phyloP scores from a whole-genome alignment of 2,329 filamentous ascomycete species.

The Aspergillus jensenii region DNA sequence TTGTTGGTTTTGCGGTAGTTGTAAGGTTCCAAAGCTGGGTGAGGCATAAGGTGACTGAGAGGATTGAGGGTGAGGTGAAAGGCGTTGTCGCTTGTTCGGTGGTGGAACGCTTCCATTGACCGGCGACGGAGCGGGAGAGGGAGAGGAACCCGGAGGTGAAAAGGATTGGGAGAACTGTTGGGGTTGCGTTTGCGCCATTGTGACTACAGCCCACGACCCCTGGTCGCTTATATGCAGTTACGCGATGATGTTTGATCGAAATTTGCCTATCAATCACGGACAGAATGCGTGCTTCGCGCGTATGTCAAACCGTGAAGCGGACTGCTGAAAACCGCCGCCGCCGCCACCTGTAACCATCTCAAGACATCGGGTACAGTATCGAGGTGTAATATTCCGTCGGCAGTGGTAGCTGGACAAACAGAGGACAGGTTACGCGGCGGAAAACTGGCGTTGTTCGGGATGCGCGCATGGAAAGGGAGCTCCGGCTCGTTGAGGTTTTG shows the following conservation, averaged over 20 bases:
- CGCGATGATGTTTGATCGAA: slow-evolving; percentile 21
- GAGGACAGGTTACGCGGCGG: slow-evolving; percentile 15
- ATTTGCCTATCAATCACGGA: slow-evolving; percentile 21
- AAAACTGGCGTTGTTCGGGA: slow-evolving; percentile 14
- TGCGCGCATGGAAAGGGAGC: slow-evolving; percentile 23
- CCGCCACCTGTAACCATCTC: slow-evolving; percentile 41
- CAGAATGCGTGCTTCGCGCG: slow-evolving; percentile 29
- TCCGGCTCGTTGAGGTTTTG: slow-evolving; percentile 25
- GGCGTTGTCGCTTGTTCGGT: slow-evolving; percentile 70
- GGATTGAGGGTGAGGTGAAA: slow-evolving; percentile 68
- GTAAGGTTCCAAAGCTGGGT: slow-evolving; percentile 55
- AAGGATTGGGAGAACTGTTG: slow-evolving; percentile 55
- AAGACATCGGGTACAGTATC: slow-evolving; percentile 25
- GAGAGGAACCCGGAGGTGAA: slow-evolving; percentile 62
- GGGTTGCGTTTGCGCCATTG: slow-evolving; percentile 62
- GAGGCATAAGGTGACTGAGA: slow-evolving; percentile 60
- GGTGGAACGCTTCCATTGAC: slow-evolving; percentile 57
- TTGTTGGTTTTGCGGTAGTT: slow-evolving; percentile 37
- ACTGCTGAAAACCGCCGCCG: slow-evolving; percentile 38
- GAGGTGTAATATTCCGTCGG: slow-evolving; percentile 5
- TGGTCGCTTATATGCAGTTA: slow-evolving; percentile 6
- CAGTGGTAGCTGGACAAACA: slow-evolving; percentile 2
- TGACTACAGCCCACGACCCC: slow-evolving; percentile 6
- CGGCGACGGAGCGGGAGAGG: slow-evolving; percentile 60
- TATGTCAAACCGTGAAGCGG: slow-evolving; percentile 35